Percentiles rank a stretch among this genome's conserved stretches.
These are phyloP conservation scores for Fusarium lateritium DNA, from an alignment of 2,329 filamentous ascomycete genomes.

Conservation along the genomic window DNA sequence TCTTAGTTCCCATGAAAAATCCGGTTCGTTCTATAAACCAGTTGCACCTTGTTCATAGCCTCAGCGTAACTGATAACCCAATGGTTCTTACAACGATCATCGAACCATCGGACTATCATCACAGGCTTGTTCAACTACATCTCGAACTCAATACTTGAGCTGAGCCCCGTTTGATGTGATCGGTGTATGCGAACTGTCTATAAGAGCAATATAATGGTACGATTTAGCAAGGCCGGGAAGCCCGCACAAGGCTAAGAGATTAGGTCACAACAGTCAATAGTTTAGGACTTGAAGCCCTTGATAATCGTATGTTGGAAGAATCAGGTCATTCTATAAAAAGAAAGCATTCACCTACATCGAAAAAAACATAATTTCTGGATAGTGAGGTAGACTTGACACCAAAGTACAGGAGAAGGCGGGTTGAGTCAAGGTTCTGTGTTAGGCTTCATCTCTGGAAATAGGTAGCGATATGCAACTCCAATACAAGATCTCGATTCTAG, in stretches of 20 bases:
- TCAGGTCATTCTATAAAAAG: background rate
- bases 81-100: too few species aligned
- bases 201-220: too few species aligned
- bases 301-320: background rate
- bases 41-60: too few species aligned
- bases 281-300: background rate
- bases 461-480: conserved; percentile 1
- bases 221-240: too few species aligned
- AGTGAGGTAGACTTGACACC: background rate
- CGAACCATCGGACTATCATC: too few species aligned
- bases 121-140: too few species aligned
- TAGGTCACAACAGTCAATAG: background rate
- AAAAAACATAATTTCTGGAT: background rate
- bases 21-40: too few species aligned
- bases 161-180: too few species aligned
- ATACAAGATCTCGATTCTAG: conserved; percentile 4
- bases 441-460: conserved; percentile 15
- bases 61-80: too few species aligned
- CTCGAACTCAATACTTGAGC: too few species aligned
- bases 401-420: conserved; percentile 10
- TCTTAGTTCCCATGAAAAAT: too few species aligned
- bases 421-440: conserved; percentile 3
- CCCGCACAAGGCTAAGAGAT: background rate
- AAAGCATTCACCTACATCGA: conserved; percentile 1
- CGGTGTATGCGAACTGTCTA: too few species aligned